Conservation (phyloP, 2,329 filamentous ascomycete species). For the Lecanosticta acicola region DNA sequence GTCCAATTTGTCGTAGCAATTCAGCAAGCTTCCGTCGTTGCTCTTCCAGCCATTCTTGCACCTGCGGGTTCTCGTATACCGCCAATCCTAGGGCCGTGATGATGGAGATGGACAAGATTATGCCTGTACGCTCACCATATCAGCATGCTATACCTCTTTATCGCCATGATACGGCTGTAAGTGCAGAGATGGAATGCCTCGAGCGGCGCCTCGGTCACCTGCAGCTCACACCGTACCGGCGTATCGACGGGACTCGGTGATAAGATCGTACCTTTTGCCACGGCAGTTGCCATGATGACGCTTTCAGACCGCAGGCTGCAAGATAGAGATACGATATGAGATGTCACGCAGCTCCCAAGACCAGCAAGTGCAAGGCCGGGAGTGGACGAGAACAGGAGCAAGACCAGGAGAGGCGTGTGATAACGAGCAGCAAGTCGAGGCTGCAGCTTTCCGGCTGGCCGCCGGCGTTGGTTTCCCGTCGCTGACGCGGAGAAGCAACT, state of each 20-base stretch:
- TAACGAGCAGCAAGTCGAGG: background rate
- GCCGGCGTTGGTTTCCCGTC: background rate
- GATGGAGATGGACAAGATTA: conserved; percentile 57
- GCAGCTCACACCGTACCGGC: background rate
- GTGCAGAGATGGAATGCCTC: too few species aligned
- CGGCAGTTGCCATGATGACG: background rate
- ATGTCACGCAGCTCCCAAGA: background rate
- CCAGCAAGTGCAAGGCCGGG: background rate
- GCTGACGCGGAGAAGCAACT: background rate
- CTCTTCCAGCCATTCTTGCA: conserved; percentile 57
- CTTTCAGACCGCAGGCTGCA: background rate
- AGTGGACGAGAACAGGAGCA: too few species aligned
- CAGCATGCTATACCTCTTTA: background rate
- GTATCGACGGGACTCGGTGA: background rate
- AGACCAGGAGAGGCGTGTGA: background rate
- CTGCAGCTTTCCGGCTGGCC: background rate
- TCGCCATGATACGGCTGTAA: too few species aligned
- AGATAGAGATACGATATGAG: background rate
- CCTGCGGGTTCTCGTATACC: conserved; percentile 58
- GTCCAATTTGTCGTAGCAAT: conserved; percentile 54
- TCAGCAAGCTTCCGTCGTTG: conserved; percentile 57
- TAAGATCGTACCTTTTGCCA: background rate
- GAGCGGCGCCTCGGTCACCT: background rate
- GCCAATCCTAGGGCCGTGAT: conserved; percentile 58
- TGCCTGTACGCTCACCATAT: conserved; percentile 40